phyloP scores from a whole-genome alignment of 805 yeast genomes.

The Kazachstania bromeliacearum region DNA sequence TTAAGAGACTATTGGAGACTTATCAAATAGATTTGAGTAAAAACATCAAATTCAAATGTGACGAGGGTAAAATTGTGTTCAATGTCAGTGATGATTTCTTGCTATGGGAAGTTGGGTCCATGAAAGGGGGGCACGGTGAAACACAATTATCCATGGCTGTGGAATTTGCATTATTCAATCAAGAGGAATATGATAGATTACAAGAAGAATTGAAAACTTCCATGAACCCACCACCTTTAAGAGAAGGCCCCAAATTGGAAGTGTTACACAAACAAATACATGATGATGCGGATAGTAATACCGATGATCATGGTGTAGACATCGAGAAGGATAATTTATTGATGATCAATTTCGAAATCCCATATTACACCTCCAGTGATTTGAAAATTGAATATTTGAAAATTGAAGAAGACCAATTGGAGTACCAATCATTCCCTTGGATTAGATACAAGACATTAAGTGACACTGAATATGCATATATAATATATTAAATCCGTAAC shows the following conservation, averaged over 20 bases:
- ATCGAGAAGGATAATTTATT: constrained; percentile 20
- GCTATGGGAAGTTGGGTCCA: constrained; percentile 60
- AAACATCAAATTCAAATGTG: constrained; percentile 59
- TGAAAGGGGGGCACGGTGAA: constrained; percentile 50
- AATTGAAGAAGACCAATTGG: constrained; percentile 51
- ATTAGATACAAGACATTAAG: constrained; percentile 48
- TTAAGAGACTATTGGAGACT: constrained; percentile 27
- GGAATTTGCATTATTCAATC: constrained; percentile 34
- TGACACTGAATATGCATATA: constrained; percentile 31
- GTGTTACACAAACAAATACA: constrained; percentile 28
- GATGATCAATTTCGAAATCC: constrained; percentile 51
- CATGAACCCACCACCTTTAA: constrained; percentile 32
- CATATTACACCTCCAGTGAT: constrained; percentile 56
- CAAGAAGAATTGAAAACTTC: constrained; percentile 22
- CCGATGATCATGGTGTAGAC: not conserved
- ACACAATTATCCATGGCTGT: constrained; percentile 42
- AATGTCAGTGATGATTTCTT: constrained; percentile 61
- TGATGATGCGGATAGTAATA: constrained; percentile 9
- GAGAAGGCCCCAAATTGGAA: constrained; percentile 27
- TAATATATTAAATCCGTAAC: constrained; percentile 8
- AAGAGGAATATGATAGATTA: constrained; percentile 16
- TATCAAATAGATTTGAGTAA: constrained; percentile 36
- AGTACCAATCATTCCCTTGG: constrained; percentile 73
- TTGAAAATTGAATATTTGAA: constrained; percentile 56
- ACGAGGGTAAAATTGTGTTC: constrained; percentile 60